Percentiles rank a stretch among this genome's conserved stretches.
Evolutionary conservation across 2,329 filamentous ascomycete species (phyloP).

Genomic region (Helicocarpus griseus): DNA sequence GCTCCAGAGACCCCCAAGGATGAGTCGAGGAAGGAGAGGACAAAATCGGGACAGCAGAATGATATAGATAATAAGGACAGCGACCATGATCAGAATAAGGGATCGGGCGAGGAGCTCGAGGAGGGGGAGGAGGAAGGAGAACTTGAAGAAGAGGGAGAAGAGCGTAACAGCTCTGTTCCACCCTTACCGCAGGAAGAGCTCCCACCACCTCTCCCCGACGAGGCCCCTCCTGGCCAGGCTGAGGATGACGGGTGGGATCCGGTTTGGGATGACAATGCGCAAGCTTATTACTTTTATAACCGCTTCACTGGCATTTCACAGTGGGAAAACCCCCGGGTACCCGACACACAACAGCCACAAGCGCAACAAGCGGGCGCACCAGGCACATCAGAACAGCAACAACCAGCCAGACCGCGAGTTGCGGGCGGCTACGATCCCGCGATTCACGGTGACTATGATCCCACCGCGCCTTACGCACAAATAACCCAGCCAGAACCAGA

Average conservation of each 20-base stretch:
- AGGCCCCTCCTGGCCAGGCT: constrained; percentile 36
- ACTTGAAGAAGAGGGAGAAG: constrained; percentile 14
- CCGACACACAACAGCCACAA: constrained; percentile 26
- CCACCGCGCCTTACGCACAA: constrained; percentile 86
- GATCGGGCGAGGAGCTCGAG: constrained; percentile 4
- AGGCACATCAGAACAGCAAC: constrained; percentile 20
- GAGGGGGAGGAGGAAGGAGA: constrained; percentile 10
- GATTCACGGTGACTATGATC: constrained; percentile 94
- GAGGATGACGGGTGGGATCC: constrained; percentile 68
- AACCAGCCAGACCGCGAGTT: constrained; percentile 30
- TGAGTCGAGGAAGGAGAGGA: background rate
- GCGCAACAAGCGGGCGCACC: constrained; percentile 17
- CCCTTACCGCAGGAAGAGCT: constrained; percentile 33
- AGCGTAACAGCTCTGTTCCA: constrained; percentile 21
- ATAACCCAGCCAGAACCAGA: constrained; percentile 28
- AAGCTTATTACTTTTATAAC: constrained; percentile 78
- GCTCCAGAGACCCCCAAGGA: background rate
- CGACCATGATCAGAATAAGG: constrained; percentile 2
- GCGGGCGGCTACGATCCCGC: constrained; percentile 82
- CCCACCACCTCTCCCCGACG: constrained; percentile 43
- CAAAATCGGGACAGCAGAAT: background rate
- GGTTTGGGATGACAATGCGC: constrained; percentile 60
- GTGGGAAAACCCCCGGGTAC: constrained; percentile 78
- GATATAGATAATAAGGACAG: background rate
- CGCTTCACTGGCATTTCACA: constrained; percentile 64